Evolutionary conservation across 257 asterid species (phyloP), one percentile per base, ranked within the genome.

Genomic region (Lithospermum erythrorhizon): DNA sequence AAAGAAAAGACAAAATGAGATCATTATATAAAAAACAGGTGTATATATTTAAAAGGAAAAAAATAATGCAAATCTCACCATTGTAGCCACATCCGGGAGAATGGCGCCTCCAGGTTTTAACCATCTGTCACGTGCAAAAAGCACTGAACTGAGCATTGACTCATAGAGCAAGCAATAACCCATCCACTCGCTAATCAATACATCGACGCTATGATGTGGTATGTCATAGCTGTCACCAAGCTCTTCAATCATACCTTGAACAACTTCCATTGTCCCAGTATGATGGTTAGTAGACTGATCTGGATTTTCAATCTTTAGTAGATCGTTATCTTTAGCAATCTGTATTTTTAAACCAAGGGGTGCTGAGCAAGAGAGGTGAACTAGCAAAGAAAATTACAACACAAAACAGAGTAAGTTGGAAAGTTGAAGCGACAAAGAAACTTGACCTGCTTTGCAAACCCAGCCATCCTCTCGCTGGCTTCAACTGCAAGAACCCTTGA

Each of bases 101-200:
- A 91, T 76, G 19, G 98, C 95, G 19, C 98, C 98, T 57, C 90
- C 95, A 63, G 94, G 96, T 69, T 86, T 91, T 82, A 91, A 73
- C 96, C 96, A 91, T 76, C 70, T 78, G 80, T 91, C 98, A 53
- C 98, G 87, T 62, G 98, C 98, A 77, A 76, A 77, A 48, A 91
- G 81, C 59, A 91, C 96, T 67, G 98, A 88, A 61, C 72, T 52
- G 30, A 91, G 94, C 98, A 91, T 91, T 55, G 98, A 82, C 69
- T 91, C 98, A n/a, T 86, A 91, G 56, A 86, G 95, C 61, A 91
- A 83, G 83, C 95, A 88, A 78, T 88, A 91, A 52, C 98, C 98
- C 98, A 88, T 91, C 98, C 98, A 91, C 72, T 91, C 96, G 64
- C 98, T 91, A 65, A 91, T 21, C 59, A 91, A 70, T 61, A 91